phyloP scores from a whole-genome alignment of 1,139 yeast species.

The Sugiyamaella novakii region DNA sequence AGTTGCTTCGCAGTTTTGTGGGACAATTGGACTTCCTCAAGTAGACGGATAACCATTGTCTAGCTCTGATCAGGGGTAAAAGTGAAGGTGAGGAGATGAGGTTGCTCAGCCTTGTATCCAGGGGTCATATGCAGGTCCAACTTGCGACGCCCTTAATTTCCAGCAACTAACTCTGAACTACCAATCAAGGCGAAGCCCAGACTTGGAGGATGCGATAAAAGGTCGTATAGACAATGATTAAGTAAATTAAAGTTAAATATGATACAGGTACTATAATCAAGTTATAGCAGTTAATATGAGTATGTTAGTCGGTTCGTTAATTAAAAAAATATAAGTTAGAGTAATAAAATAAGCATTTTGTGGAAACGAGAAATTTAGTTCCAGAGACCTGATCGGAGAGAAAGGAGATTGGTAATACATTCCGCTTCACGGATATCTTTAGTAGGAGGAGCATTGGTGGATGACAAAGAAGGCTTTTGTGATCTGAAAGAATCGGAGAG shows the following conservation, averaged over 20 bases:
- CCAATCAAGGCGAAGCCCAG: too few species aligned
- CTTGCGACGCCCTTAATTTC: too few species aligned
- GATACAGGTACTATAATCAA: not conserved
- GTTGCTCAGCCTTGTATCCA: not conserved
- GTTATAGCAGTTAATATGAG: too few species aligned
- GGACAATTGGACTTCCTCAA: not conserved
- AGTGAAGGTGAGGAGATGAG: not conserved
- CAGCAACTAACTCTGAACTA: too few species aligned
- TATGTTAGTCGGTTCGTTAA: too few species aligned
- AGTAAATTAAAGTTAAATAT: slow-evolving; percentile 5
- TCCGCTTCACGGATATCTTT: slow-evolving; percentile 34
- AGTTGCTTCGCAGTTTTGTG: slow-evolving; percentile 5
- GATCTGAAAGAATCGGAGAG: not conserved
- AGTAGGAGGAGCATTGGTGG: not conserved
- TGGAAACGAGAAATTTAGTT: too few species aligned
- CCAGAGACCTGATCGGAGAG: slow-evolving; percentile 36
- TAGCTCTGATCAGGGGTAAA: not conserved
- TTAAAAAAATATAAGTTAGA: too few species aligned
- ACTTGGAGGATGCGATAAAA: too few species aligned
- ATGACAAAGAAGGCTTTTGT: not conserved
- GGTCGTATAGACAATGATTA: too few species aligned
- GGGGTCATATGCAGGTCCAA: too few species aligned
- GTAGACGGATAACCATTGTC: slow-evolving; percentile 5
- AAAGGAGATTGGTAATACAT: slow-evolving; percentile 38
- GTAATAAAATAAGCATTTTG: too few species aligned